Base-by-base conservation (phyloP, 257 asterid species). In the Ajuga chamaepitys region DNA sequence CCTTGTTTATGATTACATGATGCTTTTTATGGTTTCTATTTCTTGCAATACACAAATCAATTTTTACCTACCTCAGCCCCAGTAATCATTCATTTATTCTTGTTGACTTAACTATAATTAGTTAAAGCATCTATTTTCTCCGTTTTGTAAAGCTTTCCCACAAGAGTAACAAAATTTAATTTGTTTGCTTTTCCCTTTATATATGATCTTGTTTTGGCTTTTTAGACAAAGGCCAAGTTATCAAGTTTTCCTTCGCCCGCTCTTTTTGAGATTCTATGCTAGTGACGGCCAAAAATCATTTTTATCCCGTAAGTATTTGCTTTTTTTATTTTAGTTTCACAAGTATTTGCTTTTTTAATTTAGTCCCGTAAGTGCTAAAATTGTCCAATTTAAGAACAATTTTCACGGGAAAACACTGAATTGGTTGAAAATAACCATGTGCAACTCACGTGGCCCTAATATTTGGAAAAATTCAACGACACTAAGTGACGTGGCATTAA, bases 31-130 rank as follows among this genome's bases (percentile, higher is more conserved):
- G 48, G 30, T 1, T 42, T 50, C 12, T 45, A n/a, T 62, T 20
- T 53, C 66, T 68, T 46, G 66, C 72, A 62, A 25, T 69, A 72
- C 40, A 62, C 40, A 62, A 73, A 78, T 77, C 78, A 56, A 61
- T 5, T 58, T 30, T 53, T 67, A 25, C 24, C 59, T 40, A 10
- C 63, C 63, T 13, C 17, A 20, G 48, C 42, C 45, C n/a, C 35
- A 28, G 48, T 53, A 59, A 70, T 73, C 53, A 56, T 77, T 42
- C 44, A 54, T 30, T 45, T 54, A 54, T 58, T 59, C 48, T 42
- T 17, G 66, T 63, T 46, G 55, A 62, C 46, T 62, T 21, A 0
- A 9, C 68, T 67, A 41, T 54, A 22, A 51, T 53, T 68, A 75
- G 51, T 64, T 53, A 44, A 51, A 48, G n/a, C 66, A 47, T 21